Base-by-base conservation (phyloP, 106 monocot species). In the Dendrobium chrysotoxum region DNA sequence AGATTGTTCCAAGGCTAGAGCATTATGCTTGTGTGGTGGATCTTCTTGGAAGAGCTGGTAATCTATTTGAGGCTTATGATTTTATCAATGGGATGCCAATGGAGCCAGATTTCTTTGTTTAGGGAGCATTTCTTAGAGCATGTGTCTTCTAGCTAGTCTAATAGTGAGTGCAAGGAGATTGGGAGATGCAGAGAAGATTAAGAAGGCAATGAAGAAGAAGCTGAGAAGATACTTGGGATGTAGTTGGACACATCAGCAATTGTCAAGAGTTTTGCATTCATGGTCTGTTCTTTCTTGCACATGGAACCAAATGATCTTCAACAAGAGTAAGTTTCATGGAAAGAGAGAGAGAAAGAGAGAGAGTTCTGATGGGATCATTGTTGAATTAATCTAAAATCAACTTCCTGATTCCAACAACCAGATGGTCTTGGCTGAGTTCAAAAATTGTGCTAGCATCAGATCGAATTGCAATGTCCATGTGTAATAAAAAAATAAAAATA, bases 1-100 rank as follows among this genome's bases (percentile, higher is more conserved):
- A 54, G 50, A 87, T 89, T 35, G 72, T 67, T 18, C 87, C 87
- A 1, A 89, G 84, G 76, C 28, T 86, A 81, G 92, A 93, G 85
- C 92, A 93, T 80, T 93, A 85, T 75, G 90, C 92, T 42, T 90
- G 85, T 80, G 85, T 90, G 83, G 90, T 93, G 16, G 90, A 93
- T 68, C 81, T 93, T 71, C 84, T 90, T 31, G 90, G 88, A n/a
- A 78, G 90, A 75, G 83, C 90, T 1, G 90, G 88, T 50, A 83
- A 58, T 61, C 46, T 88, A 7, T 17, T 18, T 7, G 82, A 86
- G 77, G 92, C 90, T 26, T 73, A 83, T 72, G 79, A 80, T 47
- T 81, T 93, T 38, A 86, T 93, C 75, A 50, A 77, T 25, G 80
- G 11, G 28, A 90, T 90, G 90, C 85, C 86, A 0, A 41, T 85